These are phyloP conservation scores for Wickerhamiella sorbophila DNA, from an alignment of 805 yeast genomes.

Conservation along the genomic window DNA sequence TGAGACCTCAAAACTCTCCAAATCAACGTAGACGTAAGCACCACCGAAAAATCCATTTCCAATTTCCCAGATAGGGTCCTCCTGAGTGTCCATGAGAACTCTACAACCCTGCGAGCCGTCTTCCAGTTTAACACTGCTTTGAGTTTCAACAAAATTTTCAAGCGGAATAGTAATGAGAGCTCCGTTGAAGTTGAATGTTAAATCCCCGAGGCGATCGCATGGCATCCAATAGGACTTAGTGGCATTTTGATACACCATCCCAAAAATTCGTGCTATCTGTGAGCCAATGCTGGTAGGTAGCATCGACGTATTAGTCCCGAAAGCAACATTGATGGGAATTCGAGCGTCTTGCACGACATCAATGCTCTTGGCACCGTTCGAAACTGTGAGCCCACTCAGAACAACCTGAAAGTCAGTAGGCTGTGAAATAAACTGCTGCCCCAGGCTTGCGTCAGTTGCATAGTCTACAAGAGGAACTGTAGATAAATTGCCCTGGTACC, in stretches of 20 bases:
- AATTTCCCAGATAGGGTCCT: slow-evolving; percentile 14
- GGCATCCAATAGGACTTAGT: neutral
- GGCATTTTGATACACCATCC: neutral
- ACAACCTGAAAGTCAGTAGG: neutral
- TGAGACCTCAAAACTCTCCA: slow-evolving; percentile 41
- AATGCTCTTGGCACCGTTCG: neutral
- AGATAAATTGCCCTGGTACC: slow-evolving; percentile 28
- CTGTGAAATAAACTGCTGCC: neutral
- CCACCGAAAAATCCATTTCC: slow-evolving; percentile 52
- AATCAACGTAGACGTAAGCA: slow-evolving; percentile 51
- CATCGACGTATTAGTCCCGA: neutral
- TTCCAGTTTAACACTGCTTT: neutral
- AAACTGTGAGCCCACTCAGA: neutral
- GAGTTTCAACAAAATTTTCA: neutral
- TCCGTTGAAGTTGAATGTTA: neutral
- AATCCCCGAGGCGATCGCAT: neutral
- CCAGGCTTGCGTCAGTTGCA: neutral
- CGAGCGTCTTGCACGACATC: neutral
- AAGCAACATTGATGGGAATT: neutral
- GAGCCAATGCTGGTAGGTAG: neutral
- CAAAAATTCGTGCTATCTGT: neutral
- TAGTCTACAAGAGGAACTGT: slow-evolving; percentile 19
- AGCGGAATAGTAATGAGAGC: neutral
- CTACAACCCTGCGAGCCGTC: neutral
- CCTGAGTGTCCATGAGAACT: neutral